These are phyloP conservation scores for Suillus weaverae DNA, from an alignment of 768 basidiomycete genomes.

Conservation along the genomic window DNA sequence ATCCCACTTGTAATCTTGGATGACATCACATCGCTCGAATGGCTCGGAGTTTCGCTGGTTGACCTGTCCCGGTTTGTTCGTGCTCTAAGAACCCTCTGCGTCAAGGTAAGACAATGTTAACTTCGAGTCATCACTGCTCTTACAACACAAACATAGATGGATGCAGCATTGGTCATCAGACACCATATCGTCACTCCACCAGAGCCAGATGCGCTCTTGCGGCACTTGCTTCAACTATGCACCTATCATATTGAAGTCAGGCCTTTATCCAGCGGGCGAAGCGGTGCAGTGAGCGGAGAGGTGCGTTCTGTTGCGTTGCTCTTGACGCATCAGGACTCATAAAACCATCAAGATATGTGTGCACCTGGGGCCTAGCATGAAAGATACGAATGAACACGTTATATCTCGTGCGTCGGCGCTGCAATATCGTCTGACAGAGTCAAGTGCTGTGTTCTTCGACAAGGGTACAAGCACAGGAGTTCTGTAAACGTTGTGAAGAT, in stretches of 20 bases:
- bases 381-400: conserved; percentile 32
- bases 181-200: conserved; percentile 57
- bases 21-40: conserved; percentile 65
- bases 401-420: conserved; percentile 57
- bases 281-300: conserved; percentile 78
- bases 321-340: background rate
- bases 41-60: conserved; percentile 58
- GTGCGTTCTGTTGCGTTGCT: conserved; percentile 35
- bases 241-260: conserved; percentile 72
- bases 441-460: conserved; percentile 66
- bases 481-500: conserved; percentile 36
- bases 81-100: conserved; percentile 56
- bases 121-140: background rate
- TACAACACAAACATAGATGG: conserved; percentile 36
- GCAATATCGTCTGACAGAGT: conserved; percentile 72
- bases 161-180: conserved; percentile 58
- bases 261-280: conserved; percentile 71
- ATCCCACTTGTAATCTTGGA: conserved; percentile 63
- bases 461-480: conserved; percentile 69
- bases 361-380: conserved; percentile 52
- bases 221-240: conserved; percentile 58
- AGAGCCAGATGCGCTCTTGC: conserved; percentile 62
- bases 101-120: conserved; percentile 41
- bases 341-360: conserved; percentile 52
- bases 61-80: conserved; percentile 61